phyloP scores from a whole-genome alignment of 495 filamentous ascomycete genomes.

The Neurospora tetraspora region DNA sequence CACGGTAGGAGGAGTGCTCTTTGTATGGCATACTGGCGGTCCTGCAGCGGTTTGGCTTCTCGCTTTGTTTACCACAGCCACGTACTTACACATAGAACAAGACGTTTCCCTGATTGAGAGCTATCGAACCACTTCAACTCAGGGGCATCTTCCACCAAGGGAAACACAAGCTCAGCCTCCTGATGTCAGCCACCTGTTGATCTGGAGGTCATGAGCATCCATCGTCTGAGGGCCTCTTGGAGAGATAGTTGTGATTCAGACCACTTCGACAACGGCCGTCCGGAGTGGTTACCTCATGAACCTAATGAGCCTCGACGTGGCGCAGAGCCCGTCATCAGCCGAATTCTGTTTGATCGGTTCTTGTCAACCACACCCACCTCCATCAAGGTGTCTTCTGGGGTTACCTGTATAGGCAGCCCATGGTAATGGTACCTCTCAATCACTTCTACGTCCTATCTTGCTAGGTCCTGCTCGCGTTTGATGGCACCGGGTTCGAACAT shows the following conservation, averaged over 20 bases:
- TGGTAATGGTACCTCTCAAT: too few relatives aligned
- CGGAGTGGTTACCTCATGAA: neutral
- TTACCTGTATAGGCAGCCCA: too few relatives aligned
- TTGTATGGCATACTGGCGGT: neutral
- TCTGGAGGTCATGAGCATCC: neutral
- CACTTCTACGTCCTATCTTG: neutral
- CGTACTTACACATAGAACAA: neutral
- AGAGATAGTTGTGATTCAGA: neutral
- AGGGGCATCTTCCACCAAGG: neutral
- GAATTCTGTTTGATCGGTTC: neutral
- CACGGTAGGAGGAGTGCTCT: neutral
- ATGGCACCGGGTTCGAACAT: neutral
- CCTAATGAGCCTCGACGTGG: neutral
- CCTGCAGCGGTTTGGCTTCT: neutral
- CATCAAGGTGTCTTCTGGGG: neutral
- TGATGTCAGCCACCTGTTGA: neutral
- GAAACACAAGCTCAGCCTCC: neutral
- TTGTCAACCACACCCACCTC: neutral
- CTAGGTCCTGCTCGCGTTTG: neutral
- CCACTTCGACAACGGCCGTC: neutral
- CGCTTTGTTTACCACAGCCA: neutral
- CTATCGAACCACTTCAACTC: neutral
- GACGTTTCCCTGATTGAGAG: neutral
- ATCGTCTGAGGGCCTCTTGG: neutral
- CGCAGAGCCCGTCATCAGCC: neutral